phyloP scores from a whole-genome alignment of 768 basidiomycete genomes.

The Termitomyces sp. region DNA sequence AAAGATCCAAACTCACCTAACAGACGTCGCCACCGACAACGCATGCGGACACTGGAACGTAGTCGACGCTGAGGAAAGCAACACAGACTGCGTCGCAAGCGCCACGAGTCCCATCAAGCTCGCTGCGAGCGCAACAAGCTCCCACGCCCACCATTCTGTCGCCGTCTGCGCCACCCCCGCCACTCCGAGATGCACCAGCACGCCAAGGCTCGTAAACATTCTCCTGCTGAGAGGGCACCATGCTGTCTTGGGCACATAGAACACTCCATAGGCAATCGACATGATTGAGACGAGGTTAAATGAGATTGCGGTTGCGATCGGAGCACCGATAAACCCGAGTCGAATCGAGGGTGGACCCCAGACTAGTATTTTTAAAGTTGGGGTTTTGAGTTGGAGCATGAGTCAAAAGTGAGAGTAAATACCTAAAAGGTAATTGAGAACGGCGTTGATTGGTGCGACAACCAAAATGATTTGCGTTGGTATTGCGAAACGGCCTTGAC shows the following conservation, averaged over 20 bases:
- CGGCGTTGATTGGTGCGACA: constrained; percentile 80
- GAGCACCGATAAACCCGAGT: constrained; percentile 90
- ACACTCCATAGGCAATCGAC: constrained; percentile 59
- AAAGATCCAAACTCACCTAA: constrained; percentile 46
- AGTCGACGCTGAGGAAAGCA: constrained; percentile 68
- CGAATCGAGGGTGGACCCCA: constrained; percentile 80
- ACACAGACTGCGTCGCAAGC: constrained; percentile 86
- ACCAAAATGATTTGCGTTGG: constrained; percentile 82
- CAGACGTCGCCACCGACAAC: constrained; percentile 76
- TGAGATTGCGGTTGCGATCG: constrained; percentile 84
- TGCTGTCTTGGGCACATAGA: constrained; percentile 61
- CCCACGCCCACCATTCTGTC: constrained; percentile 98
- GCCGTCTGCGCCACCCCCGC: constrained; percentile 85
- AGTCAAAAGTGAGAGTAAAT: constrained; percentile 9
- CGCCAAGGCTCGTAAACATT: constrained; percentile 61
- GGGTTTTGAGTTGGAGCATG: background rate
- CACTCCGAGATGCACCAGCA: constrained; percentile 70
- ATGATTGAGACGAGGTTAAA: constrained; percentile 74
- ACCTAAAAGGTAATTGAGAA: constrained; percentile 84
- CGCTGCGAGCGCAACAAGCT: constrained; percentile 61
- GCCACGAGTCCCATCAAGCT: constrained; percentile 66
- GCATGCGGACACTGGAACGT: constrained; percentile 84
- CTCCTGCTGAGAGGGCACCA: constrained; percentile 73
- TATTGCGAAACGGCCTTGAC: constrained; percentile 67
- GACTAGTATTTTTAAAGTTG: constrained; percentile 34